Percentiles rank a stretch among this genome's conserved stretches.
These are phyloP conservation scores for Talaromyces sp. DNA, from an alignment of 2,329 filamentous ascomycete genomes.

Conservation along the genomic window DNA sequence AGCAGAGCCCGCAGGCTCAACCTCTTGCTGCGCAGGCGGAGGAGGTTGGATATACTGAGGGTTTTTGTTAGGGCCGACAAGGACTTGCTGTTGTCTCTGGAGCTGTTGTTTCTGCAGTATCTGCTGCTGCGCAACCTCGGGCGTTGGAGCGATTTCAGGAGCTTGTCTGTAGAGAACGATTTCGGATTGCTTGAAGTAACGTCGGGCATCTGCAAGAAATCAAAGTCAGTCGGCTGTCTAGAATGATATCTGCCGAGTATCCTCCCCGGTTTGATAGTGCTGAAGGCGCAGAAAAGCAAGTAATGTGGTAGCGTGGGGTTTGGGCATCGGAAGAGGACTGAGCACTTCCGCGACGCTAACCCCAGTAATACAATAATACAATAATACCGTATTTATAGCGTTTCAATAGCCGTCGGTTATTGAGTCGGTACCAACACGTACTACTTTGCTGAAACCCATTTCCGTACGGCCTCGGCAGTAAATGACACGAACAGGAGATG, in stretches of 20 bases:
- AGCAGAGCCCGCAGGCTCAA: constrained; percentile 28
- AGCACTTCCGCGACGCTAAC: not conserved
- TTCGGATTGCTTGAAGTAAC: constrained; percentile 99
- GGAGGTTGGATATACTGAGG: constrained; percentile 9
- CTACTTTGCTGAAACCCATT: not conserved
- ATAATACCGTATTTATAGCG: constrained; percentile 6
- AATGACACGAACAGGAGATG: not conserved
- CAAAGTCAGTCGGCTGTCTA: not conserved
- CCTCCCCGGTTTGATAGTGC: not conserved
- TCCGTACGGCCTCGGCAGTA: not conserved
- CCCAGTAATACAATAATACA: not conserved
- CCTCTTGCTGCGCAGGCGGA: constrained; percentile 14
- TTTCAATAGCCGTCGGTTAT: constrained; percentile 34
- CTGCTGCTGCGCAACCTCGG: constrained; percentile 36
- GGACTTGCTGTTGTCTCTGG: constrained; percentile 12
- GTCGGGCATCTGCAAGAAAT: constrained; percentile 66
- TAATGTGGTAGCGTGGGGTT: constrained; percentile 5
- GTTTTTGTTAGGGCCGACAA: constrained; percentile 11
- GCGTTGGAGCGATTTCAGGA: constrained; percentile 40
- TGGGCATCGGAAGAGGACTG: not conserved
- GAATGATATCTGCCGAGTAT: not conserved
- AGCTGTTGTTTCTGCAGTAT: constrained; percentile 35
- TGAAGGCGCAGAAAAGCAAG: not conserved
- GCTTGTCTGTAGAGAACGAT: constrained; percentile 90
- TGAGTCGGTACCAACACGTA: constrained; percentile 14